Base-by-base conservation (phyloP, 805 yeast species). In the Osmozyma mogii region DNA sequence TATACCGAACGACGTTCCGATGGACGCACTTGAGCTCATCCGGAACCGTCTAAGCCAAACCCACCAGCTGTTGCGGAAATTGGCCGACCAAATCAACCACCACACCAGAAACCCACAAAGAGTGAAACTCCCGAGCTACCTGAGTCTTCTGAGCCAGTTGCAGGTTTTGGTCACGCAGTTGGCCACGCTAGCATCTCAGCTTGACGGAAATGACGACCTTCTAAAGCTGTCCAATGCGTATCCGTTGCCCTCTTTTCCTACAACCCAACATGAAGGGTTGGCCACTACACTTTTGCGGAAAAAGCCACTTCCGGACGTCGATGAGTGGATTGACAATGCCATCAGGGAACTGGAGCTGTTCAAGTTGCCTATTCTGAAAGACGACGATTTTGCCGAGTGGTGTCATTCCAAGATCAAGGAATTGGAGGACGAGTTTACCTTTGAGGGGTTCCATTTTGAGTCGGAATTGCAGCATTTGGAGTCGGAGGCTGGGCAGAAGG, bases 231-330 rank as follows among this genome's bases (percentile, higher is more conserved):
- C 94, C 0, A 85, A 83, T 29, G 88, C 78, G 1, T 89, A 74
- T 47, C 98, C 98, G 1, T 61, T 84, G 31, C 80, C 88, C 0
- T 69, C 70, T 13, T 92, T 89, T 50, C 96, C 96, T 6, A 74
- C 94, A 0, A 72, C 84, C 1, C 81, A 84, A 25, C 88, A 84
- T 40, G 88, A 83, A 45, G 83, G 85, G 2, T 64, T 92, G 20
- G 58, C 88, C 29, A 82, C 94, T 0, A 87, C 96, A 0, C 61
- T 92, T 36, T 54, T 92, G 36, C 69, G 97, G 35, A 92, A 88
- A 51, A 89, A 88, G 50, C 79, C 80, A 28, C 61, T 84, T 8
- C 97, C 98, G 0, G 96, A 88, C 38, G 94, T 89, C 2, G 83
- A 77, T 29, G 82, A 75, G 27, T 89, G 97, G 96, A 71, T 87